Percentiles rank a stretch among this genome's conserved stretches.
These are phyloP conservation scores for Debaryomycetaceae sp. DNA, from an alignment of 1,139 yeast genomes.

Conservation along the genomic window DNA sequence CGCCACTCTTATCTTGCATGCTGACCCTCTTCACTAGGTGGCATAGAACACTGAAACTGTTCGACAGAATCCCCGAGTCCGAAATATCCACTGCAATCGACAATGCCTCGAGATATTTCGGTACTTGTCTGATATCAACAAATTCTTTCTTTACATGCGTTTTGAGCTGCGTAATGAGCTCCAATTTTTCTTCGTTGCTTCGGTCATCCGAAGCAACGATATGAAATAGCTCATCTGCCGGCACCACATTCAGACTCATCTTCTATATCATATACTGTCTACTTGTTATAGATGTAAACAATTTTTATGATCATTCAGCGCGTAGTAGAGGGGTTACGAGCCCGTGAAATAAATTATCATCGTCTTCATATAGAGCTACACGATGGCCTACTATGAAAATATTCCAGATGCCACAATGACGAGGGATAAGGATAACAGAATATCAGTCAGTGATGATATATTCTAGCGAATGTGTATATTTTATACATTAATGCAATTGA, in stretches of 20 bases:
- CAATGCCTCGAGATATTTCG: conserved; percentile 56
- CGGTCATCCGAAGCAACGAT: conserved; percentile 18
- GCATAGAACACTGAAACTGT: conserved; percentile 66
- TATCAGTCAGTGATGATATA: no score
- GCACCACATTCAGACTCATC: background rate
- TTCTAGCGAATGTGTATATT: no score
- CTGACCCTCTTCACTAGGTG: conserved; percentile 75
- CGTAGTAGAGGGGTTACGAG: background rate
- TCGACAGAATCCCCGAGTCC: conserved; percentile 39
- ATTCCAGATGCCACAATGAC: no score
- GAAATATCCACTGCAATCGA: conserved; percentile 41
- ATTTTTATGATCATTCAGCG: background rate
- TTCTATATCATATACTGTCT: background rate
- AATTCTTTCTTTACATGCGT: conserved; percentile 67
- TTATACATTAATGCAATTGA: no score
- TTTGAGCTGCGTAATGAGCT: conserved; percentile 50
- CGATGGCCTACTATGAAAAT: no score
- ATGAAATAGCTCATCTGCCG: conserved; percentile 20
- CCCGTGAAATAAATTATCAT: background rate
- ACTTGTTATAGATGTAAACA: background rate
- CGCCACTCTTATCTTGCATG: conserved; percentile 57
- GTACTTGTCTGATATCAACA: conserved; percentile 52
- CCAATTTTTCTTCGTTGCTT: conserved; percentile 26
- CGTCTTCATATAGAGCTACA: no score
- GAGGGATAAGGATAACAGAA: no score